Percentiles rank a stretch among this genome's conserved stretches.
phyloP scores from a whole-genome alignment of 2,329 filamentous ascomycete genomes.

The Fusarium sp. region DNA sequence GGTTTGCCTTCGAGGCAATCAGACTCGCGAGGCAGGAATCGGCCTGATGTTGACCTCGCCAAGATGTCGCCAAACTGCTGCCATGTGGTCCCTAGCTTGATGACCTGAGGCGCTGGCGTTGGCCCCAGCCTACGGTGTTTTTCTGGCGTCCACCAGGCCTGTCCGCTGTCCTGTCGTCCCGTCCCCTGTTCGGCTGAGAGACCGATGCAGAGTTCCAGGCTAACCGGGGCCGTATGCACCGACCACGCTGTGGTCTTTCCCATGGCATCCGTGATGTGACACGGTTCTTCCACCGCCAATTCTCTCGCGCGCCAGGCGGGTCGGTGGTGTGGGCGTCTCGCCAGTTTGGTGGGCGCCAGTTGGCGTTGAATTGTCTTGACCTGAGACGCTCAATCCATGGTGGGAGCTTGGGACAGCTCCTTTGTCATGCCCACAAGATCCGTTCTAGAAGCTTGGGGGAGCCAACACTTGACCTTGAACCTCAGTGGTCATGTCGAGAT shows the following conservation, averaged over 20 bases:
- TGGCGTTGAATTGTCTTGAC: slow-evolving; percentile 21
- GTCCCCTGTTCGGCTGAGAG: slow-evolving; percentile 43
- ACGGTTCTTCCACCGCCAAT: slow-evolving; percentile 30
- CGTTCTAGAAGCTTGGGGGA: slow-evolving; percentile 21
- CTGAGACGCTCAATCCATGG: slow-evolving; percentile 12
- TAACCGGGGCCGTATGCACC: slow-evolving; percentile 30
- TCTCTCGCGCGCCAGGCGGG: slow-evolving; percentile 13
- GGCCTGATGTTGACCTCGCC: background rate
- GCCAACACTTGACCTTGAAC: background rate
- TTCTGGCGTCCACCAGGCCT: background rate
- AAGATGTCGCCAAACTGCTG: background rate
- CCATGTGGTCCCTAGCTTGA: background rate
- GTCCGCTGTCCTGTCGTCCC: slow-evolving; percentile 19
- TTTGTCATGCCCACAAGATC: slow-evolving; percentile 4
- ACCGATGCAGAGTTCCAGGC: slow-evolving; percentile 20
- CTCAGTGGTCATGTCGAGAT: background rate
- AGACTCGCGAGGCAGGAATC: background rate
- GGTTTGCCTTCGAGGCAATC: background rate
- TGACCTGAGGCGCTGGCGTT: slow-evolving; percentile 3
- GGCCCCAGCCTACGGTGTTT: background rate
- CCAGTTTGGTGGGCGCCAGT: slow-evolving; percentile 14
- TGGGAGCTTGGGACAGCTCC: slow-evolving; percentile 7
- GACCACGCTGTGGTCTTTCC: slow-evolving; percentile 15
- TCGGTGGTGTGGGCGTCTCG: slow-evolving; percentile 20
- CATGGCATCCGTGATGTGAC: slow-evolving; percentile 27